phyloP scores from a whole-genome alignment of 139 green algal species.

The Volvox africanus region DNA sequence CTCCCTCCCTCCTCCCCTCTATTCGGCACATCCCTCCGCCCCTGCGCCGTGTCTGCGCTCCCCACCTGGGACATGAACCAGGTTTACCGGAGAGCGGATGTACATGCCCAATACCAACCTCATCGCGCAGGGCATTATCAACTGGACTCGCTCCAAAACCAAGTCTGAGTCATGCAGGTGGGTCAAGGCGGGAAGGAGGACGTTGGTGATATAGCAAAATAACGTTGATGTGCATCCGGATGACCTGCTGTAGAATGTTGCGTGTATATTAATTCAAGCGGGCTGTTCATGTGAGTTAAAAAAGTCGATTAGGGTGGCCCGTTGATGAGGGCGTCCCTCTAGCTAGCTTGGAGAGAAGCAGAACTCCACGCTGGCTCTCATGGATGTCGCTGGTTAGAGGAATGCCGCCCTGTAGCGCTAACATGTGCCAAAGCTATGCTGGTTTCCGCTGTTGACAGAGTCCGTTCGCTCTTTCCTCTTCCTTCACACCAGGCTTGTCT shows the following conservation, averaged over 20 bases:
- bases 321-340: too few species aligned
- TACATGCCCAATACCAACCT: slow-evolving; percentile 48
- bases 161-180: slow-evolving; percentile 28
- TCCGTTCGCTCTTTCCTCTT: neutral
- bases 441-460: neutral
- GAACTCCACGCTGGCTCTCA: too few species aligned
- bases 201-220: neutral
- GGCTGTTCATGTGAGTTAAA: too few species aligned
- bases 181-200: neutral
- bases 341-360: neutral
- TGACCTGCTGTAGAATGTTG: neutral
- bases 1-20: neutral
- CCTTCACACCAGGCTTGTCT: slow-evolving; percentile 21
- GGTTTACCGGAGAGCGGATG: slow-evolving; percentile 34
- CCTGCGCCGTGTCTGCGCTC: neutral
- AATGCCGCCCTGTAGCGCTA: too few species aligned
- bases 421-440: too few species aligned
- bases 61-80: neutral
- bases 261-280: neutral
- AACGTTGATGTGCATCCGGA: neutral
- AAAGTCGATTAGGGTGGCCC: too few species aligned
- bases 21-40: neutral
- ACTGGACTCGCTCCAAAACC: slow-evolving; percentile 46
- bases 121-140: slow-evolving; percentile 42
- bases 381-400: too few species aligned